Evolutionary conservation across 257 asterid species (phyloP).

Genomic region (Mitragyna speciosa): DNA sequence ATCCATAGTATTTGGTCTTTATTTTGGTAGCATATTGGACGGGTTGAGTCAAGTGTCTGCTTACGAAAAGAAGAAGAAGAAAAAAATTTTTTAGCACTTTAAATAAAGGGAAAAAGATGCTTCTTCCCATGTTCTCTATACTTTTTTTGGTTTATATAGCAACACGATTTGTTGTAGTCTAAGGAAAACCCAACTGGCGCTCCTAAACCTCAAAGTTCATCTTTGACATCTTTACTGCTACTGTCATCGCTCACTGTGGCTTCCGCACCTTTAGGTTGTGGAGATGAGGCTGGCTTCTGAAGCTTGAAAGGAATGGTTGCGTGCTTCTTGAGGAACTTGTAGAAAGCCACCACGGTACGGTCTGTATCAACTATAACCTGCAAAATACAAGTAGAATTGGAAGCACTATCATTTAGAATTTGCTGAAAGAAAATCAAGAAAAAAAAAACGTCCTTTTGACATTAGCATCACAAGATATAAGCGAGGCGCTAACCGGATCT

Average conservation of each 20-base stretch:
- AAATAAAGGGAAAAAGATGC: not conserved
- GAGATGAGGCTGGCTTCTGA: slow-evolving; percentile 52
- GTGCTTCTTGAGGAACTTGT: slow-evolving; percentile 93
- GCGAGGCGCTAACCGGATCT: slow-evolving; percentile 67
- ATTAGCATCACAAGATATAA: not conserved
- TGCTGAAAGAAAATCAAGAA: not conserved
- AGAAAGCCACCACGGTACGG: slow-evolving; percentile 84
- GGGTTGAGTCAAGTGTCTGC: not conserved
- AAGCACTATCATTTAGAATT: not conserved
- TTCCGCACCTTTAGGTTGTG: slow-evolving; percentile 29
- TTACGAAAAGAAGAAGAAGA: not conserved
- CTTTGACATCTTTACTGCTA: slow-evolving; percentile 47
- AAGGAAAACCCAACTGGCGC: not conserved
- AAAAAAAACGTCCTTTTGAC: not conserved
- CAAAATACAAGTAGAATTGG: not conserved
- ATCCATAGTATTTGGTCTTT: not conserved
- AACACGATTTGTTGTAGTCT: not conserved
- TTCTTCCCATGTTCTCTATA: not conserved
- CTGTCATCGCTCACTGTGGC: slow-evolving; percentile 25
- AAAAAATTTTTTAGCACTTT: not conserved
- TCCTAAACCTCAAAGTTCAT: slow-evolving; percentile 53
- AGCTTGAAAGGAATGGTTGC: slow-evolving; percentile 89
- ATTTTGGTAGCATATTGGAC: not conserved
- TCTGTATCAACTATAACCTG: slow-evolving; percentile 77
- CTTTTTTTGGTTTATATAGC: not conserved